Base-by-base conservation (phyloP, 768 basidiomycete genomes). In the Pleurotus cornucopiae region DNA sequence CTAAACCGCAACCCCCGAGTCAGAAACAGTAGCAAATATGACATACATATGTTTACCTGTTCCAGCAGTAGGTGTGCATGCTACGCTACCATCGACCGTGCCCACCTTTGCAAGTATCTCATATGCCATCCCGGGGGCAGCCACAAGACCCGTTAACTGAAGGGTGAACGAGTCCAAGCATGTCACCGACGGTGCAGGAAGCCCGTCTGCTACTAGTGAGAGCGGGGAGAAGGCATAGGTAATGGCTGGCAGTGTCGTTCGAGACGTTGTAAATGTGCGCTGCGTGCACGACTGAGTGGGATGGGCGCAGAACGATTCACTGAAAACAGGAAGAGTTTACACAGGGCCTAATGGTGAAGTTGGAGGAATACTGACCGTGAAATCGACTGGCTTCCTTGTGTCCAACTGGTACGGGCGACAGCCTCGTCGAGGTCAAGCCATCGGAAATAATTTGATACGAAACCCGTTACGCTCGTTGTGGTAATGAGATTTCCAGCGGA, bases 341-440 rank as follows among this genome's bases (percentile, higher is more conserved):
- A 37, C 44, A 30, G 30, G 48, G n/a, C 47, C n/a, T 9, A 23
- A 4, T 6, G 14, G 12, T 11, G 16, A 45, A 20, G 18, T n/a
- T 9, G n/a, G 30, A 43, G 44, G 20, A 16, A 23, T 13, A 56
- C 65, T 46, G 62, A 85, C 87, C 88, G 76, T 52, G 71, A 66
- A 46, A 82, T 81, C 12, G 71, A 68, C 5, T 64, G 66, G 20
- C 73, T 73, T 23, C 66, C 72, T 62, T 86, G 82, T 1, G 76
- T 76, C 88, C 89, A 90, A 1, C 71, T 71, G 0, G 86, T 82
- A 26, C 77, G 74, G 6, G 79, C 74, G 34, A 86, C 67, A 2
- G 76, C 86, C 57, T 79, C 69, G 58, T 90, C 87, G 26, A 91
- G 70, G 59, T 91, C 87, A 30, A 91, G 73, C 82, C 84, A 89